Percentiles rank a stretch among this genome's conserved stretches.
Conservation (phyloP, 352 stramenopile genomes). For the Thraustotheca clavata region DNA sequence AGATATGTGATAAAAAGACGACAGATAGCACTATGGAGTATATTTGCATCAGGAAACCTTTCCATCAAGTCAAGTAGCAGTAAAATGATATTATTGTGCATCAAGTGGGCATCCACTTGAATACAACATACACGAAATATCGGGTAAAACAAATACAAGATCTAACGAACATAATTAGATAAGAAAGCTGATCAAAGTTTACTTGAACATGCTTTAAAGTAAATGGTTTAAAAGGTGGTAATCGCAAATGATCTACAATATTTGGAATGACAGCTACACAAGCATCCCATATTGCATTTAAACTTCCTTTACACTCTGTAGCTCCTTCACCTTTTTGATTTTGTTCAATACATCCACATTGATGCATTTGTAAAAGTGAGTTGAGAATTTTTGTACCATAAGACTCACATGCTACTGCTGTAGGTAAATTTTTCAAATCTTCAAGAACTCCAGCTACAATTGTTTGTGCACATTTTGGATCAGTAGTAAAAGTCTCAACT, state of each 20-base stretch:
- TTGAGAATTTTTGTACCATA: slow-evolving; percentile 71
- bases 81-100: slow-evolving; percentile 9
- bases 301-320: background rate
- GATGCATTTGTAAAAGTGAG: slow-evolving; percentile 54
- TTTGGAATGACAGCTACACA: slow-evolving; percentile 38
- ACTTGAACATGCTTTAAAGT: slow-evolving; percentile 49
- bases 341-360: slow-evolving; percentile 54
- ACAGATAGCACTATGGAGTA: slow-evolving; percentile 22
- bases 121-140: slow-evolving; percentile 66
- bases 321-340: background rate
- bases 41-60: slow-evolving; percentile 7
- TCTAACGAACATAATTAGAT: background rate
- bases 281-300: slow-evolving; percentile 44
- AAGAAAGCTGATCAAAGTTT: background rate
- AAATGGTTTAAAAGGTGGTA: slow-evolving; percentile 31
- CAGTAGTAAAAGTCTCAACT: slow-evolving; percentile 33
- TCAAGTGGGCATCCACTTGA: slow-evolving; percentile 30
- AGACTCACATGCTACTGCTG: slow-evolving; percentile 58
- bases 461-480: slow-evolving; percentile 25
- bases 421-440: slow-evolving; percentile 44
- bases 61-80: slow-evolving; percentile 1
- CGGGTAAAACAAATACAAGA: slow-evolving; percentile 66
- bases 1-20: slow-evolving; percentile 69
- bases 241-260: slow-evolving; percentile 32
- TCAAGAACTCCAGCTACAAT: slow-evolving; percentile 38